Percentiles rank a stretch among this genome's conserved stretches.
Evolutionary conservation across 192 early-diverging fungal species (phyloP).

Genomic region (Coemansia guatemalensis): DNA sequence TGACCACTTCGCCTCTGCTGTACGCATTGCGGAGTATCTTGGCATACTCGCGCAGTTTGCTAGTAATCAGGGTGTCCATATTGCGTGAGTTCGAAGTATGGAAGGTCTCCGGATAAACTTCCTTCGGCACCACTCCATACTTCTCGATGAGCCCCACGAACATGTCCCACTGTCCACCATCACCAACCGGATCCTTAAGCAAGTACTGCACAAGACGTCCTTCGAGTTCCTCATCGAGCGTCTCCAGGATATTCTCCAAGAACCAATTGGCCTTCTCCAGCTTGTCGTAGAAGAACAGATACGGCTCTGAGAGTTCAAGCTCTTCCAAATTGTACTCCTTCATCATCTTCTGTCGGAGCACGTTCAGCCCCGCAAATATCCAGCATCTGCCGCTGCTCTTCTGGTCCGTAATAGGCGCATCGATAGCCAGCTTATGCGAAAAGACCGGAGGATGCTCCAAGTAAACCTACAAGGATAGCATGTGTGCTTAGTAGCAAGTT

Average conservation of each 20-base stretch:
- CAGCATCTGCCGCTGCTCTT: conserved; percentile 76
- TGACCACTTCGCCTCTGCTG: conserved; percentile 37
- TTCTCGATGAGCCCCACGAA: conserved; percentile 72
- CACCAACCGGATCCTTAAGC: conserved; percentile 63
- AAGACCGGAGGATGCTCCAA: conserved; percentile 38
- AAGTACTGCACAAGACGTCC: conserved; percentile 71
- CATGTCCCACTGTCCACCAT: conserved; percentile 83
- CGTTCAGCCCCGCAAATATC: conserved; percentile 80
- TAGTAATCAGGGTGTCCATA: conserved; percentile 62
- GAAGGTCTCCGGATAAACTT: conserved; percentile 63
- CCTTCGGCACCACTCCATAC: conserved; percentile 75
- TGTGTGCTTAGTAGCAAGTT: background rate
- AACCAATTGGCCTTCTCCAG: conserved; percentile 84
- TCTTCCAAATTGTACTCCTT: conserved; percentile 75
- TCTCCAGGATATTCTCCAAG: conserved; percentile 71
- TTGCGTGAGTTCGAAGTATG: conserved; percentile 61
- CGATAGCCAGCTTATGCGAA: conserved; percentile 52
- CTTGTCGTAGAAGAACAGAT: conserved; percentile 77
- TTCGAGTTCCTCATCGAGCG: conserved; percentile 61
- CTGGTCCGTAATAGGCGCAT: conserved; percentile 67
- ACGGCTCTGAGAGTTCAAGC: conserved; percentile 77
- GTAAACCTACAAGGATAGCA: conserved; percentile 12
- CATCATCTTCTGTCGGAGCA: conserved; percentile 67
- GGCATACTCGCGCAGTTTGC: conserved; percentile 71
- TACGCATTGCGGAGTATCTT: conserved; percentile 57